These are phyloP conservation scores for Epichloe glyceriae DNA, from an alignment of 2,329 filamentous ascomycete genomes.

Conservation along the genomic window DNA sequence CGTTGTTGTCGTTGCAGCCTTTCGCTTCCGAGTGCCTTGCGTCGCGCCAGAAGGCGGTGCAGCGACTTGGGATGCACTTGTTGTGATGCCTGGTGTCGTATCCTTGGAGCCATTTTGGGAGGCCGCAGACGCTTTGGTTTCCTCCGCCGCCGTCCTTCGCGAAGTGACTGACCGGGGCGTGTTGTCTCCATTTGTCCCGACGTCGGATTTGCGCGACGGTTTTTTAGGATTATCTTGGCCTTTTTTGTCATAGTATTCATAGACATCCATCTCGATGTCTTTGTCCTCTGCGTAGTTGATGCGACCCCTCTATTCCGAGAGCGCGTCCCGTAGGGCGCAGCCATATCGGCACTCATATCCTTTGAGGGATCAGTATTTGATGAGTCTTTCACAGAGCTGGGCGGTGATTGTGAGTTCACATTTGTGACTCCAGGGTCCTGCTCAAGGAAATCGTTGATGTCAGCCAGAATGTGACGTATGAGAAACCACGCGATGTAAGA, in stretches of 20 bases:
- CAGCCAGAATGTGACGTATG: not conserved
- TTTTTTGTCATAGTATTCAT: constrained; percentile 53
- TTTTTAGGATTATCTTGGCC: constrained; percentile 44
- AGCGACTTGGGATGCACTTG: constrained; percentile 21
- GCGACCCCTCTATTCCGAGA: constrained; percentile 82
- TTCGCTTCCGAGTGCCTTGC: constrained; percentile 66
- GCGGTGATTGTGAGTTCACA: constrained; percentile 19
- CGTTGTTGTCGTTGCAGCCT: constrained; percentile 42
- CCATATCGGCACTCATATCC: constrained; percentile 36
- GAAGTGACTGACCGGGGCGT: constrained; percentile 22
- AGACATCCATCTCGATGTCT: constrained; percentile 75
- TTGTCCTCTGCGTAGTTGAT: constrained; percentile 93
- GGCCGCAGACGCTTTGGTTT: constrained; percentile 22
- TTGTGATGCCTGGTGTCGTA: constrained; percentile 1
- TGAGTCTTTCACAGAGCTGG: constrained; percentile 34
- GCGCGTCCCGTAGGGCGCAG: constrained; percentile 78
- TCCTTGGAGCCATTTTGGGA: constrained; percentile 26
- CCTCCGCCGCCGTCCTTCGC: constrained; percentile 30
- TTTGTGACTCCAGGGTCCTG: constrained; percentile 24
- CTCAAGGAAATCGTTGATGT: not conserved
- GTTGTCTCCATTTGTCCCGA: constrained; percentile 23
- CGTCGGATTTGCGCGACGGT: constrained; percentile 32
- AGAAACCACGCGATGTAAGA: constrained; percentile 1
- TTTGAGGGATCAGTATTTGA: constrained; percentile 34
- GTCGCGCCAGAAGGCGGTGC: constrained; percentile 35